Conservation (phyloP, 306 rosid genomes). For the Cucumis hystrix region DNA sequence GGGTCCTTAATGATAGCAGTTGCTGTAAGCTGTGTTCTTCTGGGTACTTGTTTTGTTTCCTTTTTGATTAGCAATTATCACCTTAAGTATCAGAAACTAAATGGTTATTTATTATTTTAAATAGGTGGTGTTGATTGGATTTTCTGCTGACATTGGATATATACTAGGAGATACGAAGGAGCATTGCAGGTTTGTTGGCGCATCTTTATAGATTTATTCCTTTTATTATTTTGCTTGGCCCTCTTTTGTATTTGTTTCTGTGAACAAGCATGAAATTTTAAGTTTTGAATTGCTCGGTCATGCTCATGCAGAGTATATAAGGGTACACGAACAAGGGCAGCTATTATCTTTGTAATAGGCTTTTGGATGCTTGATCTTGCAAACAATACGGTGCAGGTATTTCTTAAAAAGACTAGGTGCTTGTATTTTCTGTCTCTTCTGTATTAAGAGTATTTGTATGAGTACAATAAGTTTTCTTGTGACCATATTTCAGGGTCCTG, state of each 20-base stretch:
- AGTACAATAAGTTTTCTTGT: slow-evolving; percentile 3
- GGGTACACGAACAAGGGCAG: slow-evolving; percentile 90
- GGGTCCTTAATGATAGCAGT: slow-evolving; percentile 75
- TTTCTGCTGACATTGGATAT: slow-evolving; percentile 95
- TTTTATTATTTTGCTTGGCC: slow-evolving; percentile 11
- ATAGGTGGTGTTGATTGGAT: slow-evolving; percentile 87
- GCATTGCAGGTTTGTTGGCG: slow-evolving; percentile 76
- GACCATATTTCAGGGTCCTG: slow-evolving; percentile 71
- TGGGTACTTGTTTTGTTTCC: slow-evolving; percentile 8
- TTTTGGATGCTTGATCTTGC: slow-evolving; percentile 99
- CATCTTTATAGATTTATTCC: neutral
- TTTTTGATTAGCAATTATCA: neutral
- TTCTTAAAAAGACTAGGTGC: neutral
- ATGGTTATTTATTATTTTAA: neutral
- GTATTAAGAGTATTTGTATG: neutral
- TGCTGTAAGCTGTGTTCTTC: slow-evolving; percentile 46
- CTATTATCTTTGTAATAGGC: slow-evolving; percentile 74
- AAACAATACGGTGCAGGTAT: slow-evolving; percentile 93
- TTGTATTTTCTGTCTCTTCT: neutral
- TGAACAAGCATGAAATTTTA: slow-evolving; percentile 3
- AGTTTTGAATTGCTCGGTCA: slow-evolving; percentile 14
- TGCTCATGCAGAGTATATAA: slow-evolving; percentile 52
- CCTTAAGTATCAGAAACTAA: neutral
- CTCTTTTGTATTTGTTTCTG: neutral
- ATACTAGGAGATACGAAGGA: slow-evolving; percentile 74